These are phyloP conservation scores for Penicillium sp. DNA, from an alignment of 2,329 filamentous ascomycete species.

Conservation along the genomic window DNA sequence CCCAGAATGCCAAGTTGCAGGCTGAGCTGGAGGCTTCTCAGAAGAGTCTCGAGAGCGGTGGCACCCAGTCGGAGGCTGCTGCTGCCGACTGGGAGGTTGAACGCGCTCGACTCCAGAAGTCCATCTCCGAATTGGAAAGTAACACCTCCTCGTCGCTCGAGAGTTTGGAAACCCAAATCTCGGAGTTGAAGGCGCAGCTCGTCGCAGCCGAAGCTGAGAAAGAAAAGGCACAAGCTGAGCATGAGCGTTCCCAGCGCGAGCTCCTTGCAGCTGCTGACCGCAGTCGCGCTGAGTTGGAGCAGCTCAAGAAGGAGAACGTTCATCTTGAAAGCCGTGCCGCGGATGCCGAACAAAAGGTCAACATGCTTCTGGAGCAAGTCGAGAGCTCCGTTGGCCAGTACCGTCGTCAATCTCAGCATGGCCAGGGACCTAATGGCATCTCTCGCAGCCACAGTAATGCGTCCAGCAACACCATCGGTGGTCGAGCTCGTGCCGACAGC, in stretches of 20 bases:
- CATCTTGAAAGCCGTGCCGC: constrained; percentile 79
- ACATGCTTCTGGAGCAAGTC: constrained; percentile 89
- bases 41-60: constrained; percentile 52
- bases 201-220: constrained; percentile 66
- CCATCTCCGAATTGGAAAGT: constrained; percentile 69
- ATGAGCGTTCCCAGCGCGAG: constrained; percentile 58
- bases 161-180: constrained; percentile 71
- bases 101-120: constrained; percentile 64
- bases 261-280: constrained; percentile 58
- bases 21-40: constrained; percentile 71
- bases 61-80: constrained; percentile 45
- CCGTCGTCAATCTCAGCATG: constrained; percentile 67
- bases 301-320: constrained; percentile 78
- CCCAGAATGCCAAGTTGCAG: constrained; percentile 79
- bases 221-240: constrained; percentile 61
- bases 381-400: constrained; percentile 94
- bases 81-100: constrained; percentile 74
- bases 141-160: constrained; percentile 67
- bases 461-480: constrained; percentile 50
- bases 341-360: constrained; percentile 92
- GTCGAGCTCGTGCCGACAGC: constrained; percentile 43
- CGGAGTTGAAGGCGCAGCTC: constrained; percentile 69
- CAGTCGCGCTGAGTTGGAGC: constrained; percentile 70
- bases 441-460: constrained; percentile 58
- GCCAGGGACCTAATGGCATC: constrained; percentile 40